Evolutionary conservation across 768 basidiomycete genomes (phyloP).

Genomic region (Boletus coccyginus): DNA sequence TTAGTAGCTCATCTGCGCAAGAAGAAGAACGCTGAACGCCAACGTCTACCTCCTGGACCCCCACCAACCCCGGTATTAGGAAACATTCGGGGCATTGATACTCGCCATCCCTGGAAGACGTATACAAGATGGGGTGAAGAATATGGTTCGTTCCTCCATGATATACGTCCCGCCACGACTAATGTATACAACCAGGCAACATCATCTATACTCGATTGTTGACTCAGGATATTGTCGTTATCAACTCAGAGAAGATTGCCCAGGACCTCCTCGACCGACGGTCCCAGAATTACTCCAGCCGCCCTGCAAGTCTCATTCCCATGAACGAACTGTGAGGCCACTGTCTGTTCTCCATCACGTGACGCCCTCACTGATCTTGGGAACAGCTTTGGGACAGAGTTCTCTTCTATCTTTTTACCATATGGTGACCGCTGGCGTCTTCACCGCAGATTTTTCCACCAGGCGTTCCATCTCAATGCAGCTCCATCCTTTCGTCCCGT

Average conservation of each 20-base stretch:
- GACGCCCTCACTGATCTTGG: neutral
- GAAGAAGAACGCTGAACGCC: conserved; percentile 3
- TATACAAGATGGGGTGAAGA: conserved; percentile 19
- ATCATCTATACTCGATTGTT: conserved; percentile 24
- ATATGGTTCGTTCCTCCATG: conserved; percentile 14
- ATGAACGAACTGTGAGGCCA: conserved; percentile 19
- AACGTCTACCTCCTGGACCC: conserved; percentile 22
- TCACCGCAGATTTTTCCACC: conserved; percentile 35
- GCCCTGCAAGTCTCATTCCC: conserved; percentile 15
- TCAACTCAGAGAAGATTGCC: conserved; percentile 26
- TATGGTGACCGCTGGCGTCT: conserved; percentile 30
- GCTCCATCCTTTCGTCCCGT: conserved; percentile 29
- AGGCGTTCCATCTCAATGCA: conserved; percentile 32
- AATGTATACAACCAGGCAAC: conserved; percentile 9
- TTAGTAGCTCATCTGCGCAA: conserved; percentile 10
- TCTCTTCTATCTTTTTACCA: conserved; percentile 23
- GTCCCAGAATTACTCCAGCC: conserved; percentile 24
- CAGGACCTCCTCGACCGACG: conserved; percentile 22
- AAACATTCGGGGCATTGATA: conserved; percentile 19
- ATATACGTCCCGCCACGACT: neutral
- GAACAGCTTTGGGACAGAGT: conserved; percentile 23
- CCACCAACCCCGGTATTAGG: conserved; percentile 19
- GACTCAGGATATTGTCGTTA: conserved; percentile 23
- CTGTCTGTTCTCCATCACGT: neutral
- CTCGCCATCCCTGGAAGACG: conserved; percentile 19